phyloP scores from a whole-genome alignment of 495 filamentous ascomycete species.

The Cenococcum geophilum region DNA sequence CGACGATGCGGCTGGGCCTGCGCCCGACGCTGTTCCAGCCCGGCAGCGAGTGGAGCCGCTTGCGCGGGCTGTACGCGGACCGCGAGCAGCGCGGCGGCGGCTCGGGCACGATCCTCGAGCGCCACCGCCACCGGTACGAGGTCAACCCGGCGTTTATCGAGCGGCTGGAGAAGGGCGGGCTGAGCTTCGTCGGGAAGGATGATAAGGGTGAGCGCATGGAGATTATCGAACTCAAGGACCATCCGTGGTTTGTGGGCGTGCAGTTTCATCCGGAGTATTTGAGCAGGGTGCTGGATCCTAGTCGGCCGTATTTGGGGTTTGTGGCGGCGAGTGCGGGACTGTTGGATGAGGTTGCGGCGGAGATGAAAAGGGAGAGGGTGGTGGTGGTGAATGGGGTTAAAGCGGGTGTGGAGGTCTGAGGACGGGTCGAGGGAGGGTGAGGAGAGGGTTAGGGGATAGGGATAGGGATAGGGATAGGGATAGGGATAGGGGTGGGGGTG shows the following conservation, averaged over 20 bases:
- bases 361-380: conserved; percentile 5
- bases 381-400: conserved; percentile 17
- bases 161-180: conserved; percentile 49
- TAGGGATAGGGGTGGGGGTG: too few relatives aligned
- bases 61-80: conserved; percentile 69
- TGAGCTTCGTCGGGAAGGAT: conserved; percentile 73
- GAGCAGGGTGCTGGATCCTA: conserved; percentile 64
- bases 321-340: conserved; percentile 58
- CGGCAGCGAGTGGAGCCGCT: conserved; percentile 70
- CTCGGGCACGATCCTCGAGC: conserved; percentile 50
- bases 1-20: conserved; percentile 86
- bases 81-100: too few relatives aligned
- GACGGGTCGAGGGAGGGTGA: neutral
- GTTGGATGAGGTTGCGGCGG: conserved; percentile 23
- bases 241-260: conserved; percentile 86
- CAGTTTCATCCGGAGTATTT: conserved; percentile 88
- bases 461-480: neutral
- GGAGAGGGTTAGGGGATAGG: neutral
- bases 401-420: conserved; percentile 11
- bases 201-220: conserved; percentile 82
- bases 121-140: conserved; percentile 71
- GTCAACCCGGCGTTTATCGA: conserved; percentile 65
- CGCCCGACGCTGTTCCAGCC: conserved; percentile 69
- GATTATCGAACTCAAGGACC: conserved; percentile 79
- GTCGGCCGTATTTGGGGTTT: conserved; percentile 77